Evolutionary conservation across 179 eudicot species (phyloP).

Genomic region (Heliamphora pulchella): DNA sequence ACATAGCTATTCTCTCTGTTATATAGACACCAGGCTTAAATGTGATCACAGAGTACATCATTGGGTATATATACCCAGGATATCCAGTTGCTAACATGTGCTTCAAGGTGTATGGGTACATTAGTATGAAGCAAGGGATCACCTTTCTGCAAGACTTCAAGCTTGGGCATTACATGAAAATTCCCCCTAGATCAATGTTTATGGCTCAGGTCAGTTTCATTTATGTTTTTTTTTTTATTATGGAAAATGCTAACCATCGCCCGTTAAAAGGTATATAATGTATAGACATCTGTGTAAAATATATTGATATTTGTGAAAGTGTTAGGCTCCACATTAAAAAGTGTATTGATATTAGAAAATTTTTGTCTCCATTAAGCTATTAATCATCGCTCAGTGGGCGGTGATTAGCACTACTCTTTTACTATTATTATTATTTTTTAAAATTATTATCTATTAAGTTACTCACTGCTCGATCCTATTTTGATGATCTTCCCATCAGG

Average conservation of each 20-base stretch:
- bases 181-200: conserved; percentile 64
- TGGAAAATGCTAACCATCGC: no score
- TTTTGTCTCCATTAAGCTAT: no score
- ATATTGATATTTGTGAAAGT: no score
- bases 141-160: conserved; percentile 67
- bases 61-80: conserved; percentile 76
- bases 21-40: conserved; percentile 49
- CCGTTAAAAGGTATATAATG: no score
- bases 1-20: neutral
- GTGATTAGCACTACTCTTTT: no score
- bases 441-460: neutral
- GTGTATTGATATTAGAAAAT: no score
- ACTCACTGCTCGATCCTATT: neutral
- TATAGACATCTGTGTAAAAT: no score
- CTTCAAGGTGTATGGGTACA: conserved; percentile 67
- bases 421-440: no score
- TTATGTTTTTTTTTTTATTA: neutral
- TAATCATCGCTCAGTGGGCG: no score
- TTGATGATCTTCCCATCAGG: conserved; percentile 8
- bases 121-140: conserved; percentile 62
- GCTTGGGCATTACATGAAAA: conserved; percentile 77
- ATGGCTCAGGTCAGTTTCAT: conserved; percentile 55
- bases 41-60: conserved; percentile 61
- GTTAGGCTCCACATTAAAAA: no score
- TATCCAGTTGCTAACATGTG: conserved; percentile 74